Conservation (phyloP, 1,284 basidiomycete genomes). For the Bondarzewia mesenterica region DNA sequence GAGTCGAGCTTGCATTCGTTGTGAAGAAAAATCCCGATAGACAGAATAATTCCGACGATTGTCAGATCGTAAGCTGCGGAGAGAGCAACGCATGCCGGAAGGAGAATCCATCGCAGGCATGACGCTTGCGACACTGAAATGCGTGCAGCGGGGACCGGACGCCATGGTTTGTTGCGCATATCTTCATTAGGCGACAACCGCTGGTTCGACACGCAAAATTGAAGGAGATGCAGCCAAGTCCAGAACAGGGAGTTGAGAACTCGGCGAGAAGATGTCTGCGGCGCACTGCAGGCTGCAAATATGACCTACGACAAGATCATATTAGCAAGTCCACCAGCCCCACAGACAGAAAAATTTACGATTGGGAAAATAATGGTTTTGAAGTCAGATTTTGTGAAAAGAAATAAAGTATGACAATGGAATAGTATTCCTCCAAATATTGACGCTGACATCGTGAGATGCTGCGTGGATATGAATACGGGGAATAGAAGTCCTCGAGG, state of each 20-base stretch:
- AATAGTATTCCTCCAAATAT: too few relatives aligned
- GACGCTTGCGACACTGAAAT: conserved; percentile 18
- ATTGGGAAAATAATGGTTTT: background rate
- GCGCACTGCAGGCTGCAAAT: background rate
- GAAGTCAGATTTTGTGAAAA: conserved; percentile 1
- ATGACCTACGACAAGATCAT: background rate
- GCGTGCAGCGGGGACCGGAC: conserved; percentile 35
- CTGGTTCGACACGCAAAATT: conserved; percentile 1
- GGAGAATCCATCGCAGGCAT: background rate
- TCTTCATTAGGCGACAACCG: conserved; percentile 24
- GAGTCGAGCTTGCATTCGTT: background rate
- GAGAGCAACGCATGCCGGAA: background rate
- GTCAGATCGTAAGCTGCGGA: background rate
- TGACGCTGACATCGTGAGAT: too few relatives aligned
- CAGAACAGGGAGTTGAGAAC: background rate
- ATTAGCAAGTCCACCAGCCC: background rate
- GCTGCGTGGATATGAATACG: too few relatives aligned
- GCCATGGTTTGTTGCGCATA: conserved; percentile 31
- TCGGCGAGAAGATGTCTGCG: background rate
- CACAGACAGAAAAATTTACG: background rate
- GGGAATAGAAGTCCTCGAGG: too few relatives aligned
- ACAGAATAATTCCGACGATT: background rate
- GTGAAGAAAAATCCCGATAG: background rate
- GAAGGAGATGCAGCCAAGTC: conserved; percentile 1
- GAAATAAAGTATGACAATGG: background rate